Conservation (phyloP, 495 filamentous ascomycete genomes). For the Aspergillus sparsus region DNA sequence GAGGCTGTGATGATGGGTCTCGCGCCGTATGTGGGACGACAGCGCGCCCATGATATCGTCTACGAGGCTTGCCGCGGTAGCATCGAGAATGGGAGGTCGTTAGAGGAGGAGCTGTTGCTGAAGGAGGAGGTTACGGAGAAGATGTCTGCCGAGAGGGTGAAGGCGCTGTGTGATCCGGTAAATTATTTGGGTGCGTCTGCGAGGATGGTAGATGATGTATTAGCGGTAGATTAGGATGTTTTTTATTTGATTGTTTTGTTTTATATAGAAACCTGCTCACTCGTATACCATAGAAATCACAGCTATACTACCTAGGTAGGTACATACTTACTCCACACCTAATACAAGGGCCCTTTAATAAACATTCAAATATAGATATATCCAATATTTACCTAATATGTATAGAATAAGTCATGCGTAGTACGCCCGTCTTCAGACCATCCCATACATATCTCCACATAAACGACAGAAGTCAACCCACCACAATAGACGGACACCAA, state of each 20-base stretch:
- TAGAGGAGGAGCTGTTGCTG: constrained; percentile 42
- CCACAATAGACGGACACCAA: no score
- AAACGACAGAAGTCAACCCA: no score
- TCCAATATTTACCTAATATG: no score
- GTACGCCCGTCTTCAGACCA: no score
- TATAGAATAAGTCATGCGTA: no score
- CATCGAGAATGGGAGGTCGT: constrained; percentile 43
- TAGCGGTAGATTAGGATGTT: constrained; percentile 32
- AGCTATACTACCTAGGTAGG: no score
- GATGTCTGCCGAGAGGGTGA: constrained; percentile 40
- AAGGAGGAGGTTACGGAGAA: constrained; percentile 43
- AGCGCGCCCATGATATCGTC: constrained; percentile 54
- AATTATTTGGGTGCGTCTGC: constrained; percentile 52
- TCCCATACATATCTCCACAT: no score
- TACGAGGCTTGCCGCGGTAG: constrained; percentile 55
- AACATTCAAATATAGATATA: no score
- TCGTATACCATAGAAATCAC: no score
- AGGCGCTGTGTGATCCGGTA: constrained; percentile 47
- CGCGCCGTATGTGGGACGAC: constrained; percentile 48
- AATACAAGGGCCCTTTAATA: no score
- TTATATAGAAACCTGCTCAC: neutral
- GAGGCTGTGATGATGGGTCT: constrained; percentile 61
- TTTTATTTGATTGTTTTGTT: neutral
- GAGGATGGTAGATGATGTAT: constrained; percentile 54
- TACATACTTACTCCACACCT: no score